Evolutionary conservation across 495 filamentous ascomycete genomes (phyloP).

Genomic region (Penicillium canariense): DNA sequence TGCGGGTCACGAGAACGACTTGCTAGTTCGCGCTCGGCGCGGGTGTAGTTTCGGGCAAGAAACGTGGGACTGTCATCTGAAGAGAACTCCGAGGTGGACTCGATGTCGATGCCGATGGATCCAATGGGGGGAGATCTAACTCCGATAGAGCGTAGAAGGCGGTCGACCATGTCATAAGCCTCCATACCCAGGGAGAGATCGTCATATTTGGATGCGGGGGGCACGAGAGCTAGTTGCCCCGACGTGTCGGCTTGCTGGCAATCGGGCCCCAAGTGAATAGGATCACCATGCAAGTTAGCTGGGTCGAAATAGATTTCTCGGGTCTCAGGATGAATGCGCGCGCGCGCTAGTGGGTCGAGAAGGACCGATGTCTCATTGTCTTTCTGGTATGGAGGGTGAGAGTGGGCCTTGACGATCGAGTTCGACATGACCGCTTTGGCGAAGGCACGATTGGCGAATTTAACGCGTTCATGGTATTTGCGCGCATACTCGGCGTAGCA

Average conservation of each 20-base stretch:
- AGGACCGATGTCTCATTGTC: neutral
- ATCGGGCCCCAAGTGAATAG: no score
- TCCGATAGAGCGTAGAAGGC: no score
- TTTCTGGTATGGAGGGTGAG: slow-evolving; percentile 80
- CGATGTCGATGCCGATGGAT: neutral
- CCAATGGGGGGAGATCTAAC: no score
- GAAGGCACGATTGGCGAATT: slow-evolving; percentile 56
- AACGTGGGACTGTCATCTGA: neutral
- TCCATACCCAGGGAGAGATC: no score
- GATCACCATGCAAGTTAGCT: neutral
- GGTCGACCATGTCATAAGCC: no score
- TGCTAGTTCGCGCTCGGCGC: neutral
- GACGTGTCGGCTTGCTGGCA: neutral
- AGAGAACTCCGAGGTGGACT: neutral
- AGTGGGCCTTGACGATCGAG: slow-evolving; percentile 91
- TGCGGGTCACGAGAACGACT: neutral
- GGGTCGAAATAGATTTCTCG: neutral
- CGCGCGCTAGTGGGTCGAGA: neutral
- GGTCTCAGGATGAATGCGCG: no score
- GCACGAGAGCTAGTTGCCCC: neutral
- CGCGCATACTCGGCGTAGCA: slow-evolving; percentile 76
- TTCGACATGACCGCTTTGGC: slow-evolving; percentile 78
- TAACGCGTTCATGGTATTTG: no score
- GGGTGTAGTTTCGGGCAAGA: neutral
- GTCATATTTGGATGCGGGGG: neutral